Conservation (phyloP, 2,329 filamentous ascomycete species). For the Zymoseptoria brevis region DNA sequence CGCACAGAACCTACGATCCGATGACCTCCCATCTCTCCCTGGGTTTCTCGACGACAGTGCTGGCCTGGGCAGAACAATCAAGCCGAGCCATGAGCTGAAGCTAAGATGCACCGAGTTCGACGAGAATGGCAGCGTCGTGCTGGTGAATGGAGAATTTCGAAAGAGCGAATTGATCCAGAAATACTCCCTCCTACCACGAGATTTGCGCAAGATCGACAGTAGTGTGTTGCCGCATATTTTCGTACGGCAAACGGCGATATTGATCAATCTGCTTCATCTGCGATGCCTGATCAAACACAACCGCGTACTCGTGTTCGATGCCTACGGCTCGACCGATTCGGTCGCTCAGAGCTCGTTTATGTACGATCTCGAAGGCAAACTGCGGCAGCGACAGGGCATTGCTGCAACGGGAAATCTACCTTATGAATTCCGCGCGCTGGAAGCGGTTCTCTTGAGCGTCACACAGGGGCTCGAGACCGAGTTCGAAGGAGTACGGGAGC, state of each 20-base stretch:
- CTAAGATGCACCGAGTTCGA: slow-evolving; percentile 93
- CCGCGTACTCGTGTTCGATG: slow-evolving; percentile 88
- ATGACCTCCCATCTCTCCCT: slow-evolving; percentile 49
- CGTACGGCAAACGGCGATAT: slow-evolving; percentile 82
- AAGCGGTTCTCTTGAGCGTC: slow-evolving; percentile 89
- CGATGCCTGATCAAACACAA: slow-evolving; percentile 93
- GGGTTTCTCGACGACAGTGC: slow-evolving; percentile 53
- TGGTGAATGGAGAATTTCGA: slow-evolving; percentile 93
- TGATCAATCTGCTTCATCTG: slow-evolving; percentile 93
- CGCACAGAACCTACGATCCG: slow-evolving; percentile 39
- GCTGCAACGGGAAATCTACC: slow-evolving; percentile 54
- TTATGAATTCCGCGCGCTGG: slow-evolving; percentile 92
- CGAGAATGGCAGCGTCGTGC: slow-evolving; percentile 79
- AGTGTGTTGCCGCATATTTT: slow-evolving; percentile 92
- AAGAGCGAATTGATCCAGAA: slow-evolving; percentile 96
- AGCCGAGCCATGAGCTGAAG: slow-evolving; percentile 74
- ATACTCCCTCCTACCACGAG: slow-evolving; percentile 88
- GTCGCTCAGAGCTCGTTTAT: slow-evolving; percentile 96
- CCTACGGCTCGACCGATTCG: slow-evolving; percentile 87
- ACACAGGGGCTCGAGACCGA: slow-evolving; percentile 88
- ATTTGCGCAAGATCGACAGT: slow-evolving; percentile 95
- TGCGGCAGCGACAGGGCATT: slow-evolving; percentile 66
- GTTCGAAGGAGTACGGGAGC: slow-evolving; percentile 87
- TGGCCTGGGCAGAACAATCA: slow-evolving; percentile 57
- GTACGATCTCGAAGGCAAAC: slow-evolving; percentile 89